Percentiles rank a stretch among this genome's conserved stretches.
Conservation (phyloP, 163 green algal genomes). For the Prototheca stagnorum region DNA sequence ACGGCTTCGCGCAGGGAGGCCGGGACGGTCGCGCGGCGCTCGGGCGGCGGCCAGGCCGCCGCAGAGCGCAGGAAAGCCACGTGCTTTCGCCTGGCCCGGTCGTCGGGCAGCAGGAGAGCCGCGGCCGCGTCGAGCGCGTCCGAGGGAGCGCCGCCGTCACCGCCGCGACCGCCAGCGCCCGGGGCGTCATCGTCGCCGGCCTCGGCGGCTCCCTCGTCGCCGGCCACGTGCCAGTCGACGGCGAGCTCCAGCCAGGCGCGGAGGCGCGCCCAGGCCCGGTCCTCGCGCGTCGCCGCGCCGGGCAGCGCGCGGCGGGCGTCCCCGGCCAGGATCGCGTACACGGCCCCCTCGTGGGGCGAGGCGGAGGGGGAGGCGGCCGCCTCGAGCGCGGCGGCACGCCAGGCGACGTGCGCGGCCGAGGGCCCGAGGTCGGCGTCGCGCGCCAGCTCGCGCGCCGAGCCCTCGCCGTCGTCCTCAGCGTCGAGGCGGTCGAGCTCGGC, state of each 20-base stretch:
- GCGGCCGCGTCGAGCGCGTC: neutral
- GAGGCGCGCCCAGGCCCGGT: constrained; percentile 47
- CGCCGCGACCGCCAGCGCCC: constrained; percentile 3
- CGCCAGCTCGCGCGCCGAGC: constrained; percentile 29
- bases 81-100: too few species aligned
- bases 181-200: constrained; percentile 7
- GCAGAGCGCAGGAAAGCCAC: too few species aligned
- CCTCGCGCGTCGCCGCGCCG: constrained; percentile 46
- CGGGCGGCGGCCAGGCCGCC: constrained; percentile 1
- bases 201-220: constrained; percentile 20
- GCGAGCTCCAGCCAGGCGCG: constrained; percentile 21
- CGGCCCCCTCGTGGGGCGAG: constrained; percentile 33
- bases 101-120: too few species aligned
- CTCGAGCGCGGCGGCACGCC: constrained; percentile 48
- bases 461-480: constrained; percentile 16
- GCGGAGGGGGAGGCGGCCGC: neutral
- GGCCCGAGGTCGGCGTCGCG: constrained; percentile 8
- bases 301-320: constrained; percentile 32
- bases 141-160: neutral
- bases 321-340: constrained; percentile 40
- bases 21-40: constrained; percentile 8
- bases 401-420: constrained; percentile 14
- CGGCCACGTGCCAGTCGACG: too few species aligned
- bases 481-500: neutral
- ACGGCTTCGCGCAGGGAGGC: constrained; percentile 12